Base-by-base conservation (phyloP, 805 yeast species). In the Ogataea nonfermentans region DNA sequence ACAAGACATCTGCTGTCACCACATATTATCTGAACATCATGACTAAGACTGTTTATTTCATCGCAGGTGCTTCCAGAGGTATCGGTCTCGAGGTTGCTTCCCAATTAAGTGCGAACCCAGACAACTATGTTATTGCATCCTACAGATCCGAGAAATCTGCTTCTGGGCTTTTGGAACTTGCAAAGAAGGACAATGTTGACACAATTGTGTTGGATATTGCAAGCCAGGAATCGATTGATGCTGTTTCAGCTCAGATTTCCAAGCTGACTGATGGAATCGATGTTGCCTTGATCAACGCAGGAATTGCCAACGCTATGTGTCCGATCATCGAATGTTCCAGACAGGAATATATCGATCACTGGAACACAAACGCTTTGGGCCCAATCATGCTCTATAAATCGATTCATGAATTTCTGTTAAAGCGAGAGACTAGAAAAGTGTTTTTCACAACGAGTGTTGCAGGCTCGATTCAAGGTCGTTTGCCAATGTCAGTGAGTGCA, bases 1-100 rank as follows among this genome's bases (percentile, higher is more conserved):
- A n/a, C n/a, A n/a, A n/a, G n/a, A n/a, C n/a, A n/a, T n/a, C n/a
- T n/a, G n/a, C n/a, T n/a, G n/a, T n/a, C n/a, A n/a, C n/a, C n/a
- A n/a, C n/a, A n/a, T n/a, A n/a, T n/a, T n/a, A n/a, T n/a, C n/a
- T n/a, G n/a, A n/a, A n/a, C n/a, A n/a, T 19, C 22, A 19, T 19
- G 22, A 8, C 5, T 19, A 19, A 19, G n/a, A 12, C 12, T 8
- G 31, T 28, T 24, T 65, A 65, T 48, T 51, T 69, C 4, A 47
- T 69, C 11, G 62, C 71, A 1, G 74, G 76, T 9, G 68, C 69
- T 13, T 66, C 68, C 16, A 56, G 68, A 39, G 74, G 74, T 5
- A 62, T 70, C 31, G 74, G 75, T 4, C 55, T 56, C n/a, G 56
- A 53, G 2, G 47, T 68, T 5, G 60, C 55, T 2, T 53, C 59